Conservation (phyloP, 371 early-diverging fungal genomes). For the Mortierella sp. region DNA sequence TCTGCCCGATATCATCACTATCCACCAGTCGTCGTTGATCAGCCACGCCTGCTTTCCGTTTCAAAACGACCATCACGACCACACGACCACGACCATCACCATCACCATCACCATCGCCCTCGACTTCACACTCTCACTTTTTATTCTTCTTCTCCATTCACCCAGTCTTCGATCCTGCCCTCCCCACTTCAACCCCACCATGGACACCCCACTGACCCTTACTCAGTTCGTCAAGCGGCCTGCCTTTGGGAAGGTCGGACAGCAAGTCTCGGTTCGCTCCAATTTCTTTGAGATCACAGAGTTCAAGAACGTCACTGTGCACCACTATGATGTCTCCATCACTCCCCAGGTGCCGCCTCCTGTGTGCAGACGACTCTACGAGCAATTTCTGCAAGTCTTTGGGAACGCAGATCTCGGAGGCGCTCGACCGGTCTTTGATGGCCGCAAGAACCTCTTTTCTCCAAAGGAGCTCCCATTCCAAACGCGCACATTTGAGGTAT, state of each 20-base stretch:
- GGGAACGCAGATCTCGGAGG: constrained; percentile 51
- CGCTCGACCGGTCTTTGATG: constrained; percentile 61
- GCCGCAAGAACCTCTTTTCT: constrained; percentile 61
- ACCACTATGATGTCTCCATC: constrained; percentile 56
- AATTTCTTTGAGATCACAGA: constrained; percentile 26
- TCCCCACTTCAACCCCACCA: too few species aligned
- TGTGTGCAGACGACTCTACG: constrained; percentile 59
- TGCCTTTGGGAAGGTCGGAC: constrained; percentile 14
- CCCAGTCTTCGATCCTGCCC: too few species aligned
- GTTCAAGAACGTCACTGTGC: constrained; percentile 18
- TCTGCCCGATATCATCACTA: too few species aligned
- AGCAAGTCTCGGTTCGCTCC: constrained; percentile 12
- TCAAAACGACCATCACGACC: too few species aligned
- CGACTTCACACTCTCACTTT: too few species aligned
- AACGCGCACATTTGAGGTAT: constrained; percentile 58
- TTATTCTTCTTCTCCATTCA: too few species aligned
- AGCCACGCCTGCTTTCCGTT: too few species aligned
- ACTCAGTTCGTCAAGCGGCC: constrained; percentile 45
- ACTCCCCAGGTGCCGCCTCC: constrained; percentile 57
- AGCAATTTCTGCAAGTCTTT: constrained; percentile 53
- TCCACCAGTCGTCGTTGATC: too few species aligned
- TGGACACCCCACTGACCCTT: too few species aligned
- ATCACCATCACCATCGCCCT: too few species aligned
- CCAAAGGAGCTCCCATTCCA: constrained; percentile 54
- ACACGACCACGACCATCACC: too few species aligned